Evolutionary conservation across 1,284 basidiomycete genomes (phyloP).

Genomic region (Ustilago esculenta): DNA sequence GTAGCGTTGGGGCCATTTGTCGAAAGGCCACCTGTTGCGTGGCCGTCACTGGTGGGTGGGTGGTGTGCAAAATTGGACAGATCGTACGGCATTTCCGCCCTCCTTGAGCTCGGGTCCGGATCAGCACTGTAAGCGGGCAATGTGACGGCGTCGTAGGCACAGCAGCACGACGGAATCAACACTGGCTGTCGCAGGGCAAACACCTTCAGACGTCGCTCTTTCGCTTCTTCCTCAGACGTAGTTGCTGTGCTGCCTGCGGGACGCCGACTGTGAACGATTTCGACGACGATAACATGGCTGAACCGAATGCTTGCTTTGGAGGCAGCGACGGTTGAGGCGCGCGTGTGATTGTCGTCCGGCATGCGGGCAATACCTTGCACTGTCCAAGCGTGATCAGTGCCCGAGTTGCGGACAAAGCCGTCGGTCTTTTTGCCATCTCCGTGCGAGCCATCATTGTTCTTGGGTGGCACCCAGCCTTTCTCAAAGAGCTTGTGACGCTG

Average conservation of each 20-base stretch:
- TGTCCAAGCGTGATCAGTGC: slow-evolving; percentile 62
- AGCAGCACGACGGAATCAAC: slow-evolving; percentile 62
- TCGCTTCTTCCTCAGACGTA: slow-evolving; percentile 40
- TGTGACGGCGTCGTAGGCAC: slow-evolving; percentile 65
- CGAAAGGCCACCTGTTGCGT: not conserved
- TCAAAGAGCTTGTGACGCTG: slow-evolving; percentile 65
- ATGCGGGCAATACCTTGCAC: slow-evolving; percentile 65
- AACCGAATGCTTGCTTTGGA: slow-evolving; percentile 59
- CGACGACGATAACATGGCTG: slow-evolving; percentile 62
- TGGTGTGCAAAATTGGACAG: slow-evolving; percentile 28
- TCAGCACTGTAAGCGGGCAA: slow-evolving; percentile 58
- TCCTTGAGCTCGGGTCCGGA: slow-evolving; percentile 24
- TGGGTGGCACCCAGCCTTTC: slow-evolving; percentile 62
- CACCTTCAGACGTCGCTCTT: slow-evolving; percentile 60
- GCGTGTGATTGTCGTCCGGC: slow-evolving; percentile 65
- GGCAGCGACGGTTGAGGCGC: slow-evolving; percentile 59
- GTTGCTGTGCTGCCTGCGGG: slow-evolving; percentile 21
- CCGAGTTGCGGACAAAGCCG: slow-evolving; percentile 56
- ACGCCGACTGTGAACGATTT: slow-evolving; percentile 61
- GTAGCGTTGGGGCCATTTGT: slow-evolving; percentile 20
- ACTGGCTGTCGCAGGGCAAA: slow-evolving; percentile 65
- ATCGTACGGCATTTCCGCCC: slow-evolving; percentile 57
- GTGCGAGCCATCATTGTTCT: slow-evolving; percentile 55
- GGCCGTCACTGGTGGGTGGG: slow-evolving; percentile 10
- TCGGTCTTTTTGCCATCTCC: slow-evolving; percentile 60